Percentiles rank a stretch among this genome's conserved stretches.
These are phyloP conservation scores for Berkeleyomyces rouxiae DNA, from an alignment of 2,329 filamentous ascomycete species.

Conservation along the genomic window DNA sequence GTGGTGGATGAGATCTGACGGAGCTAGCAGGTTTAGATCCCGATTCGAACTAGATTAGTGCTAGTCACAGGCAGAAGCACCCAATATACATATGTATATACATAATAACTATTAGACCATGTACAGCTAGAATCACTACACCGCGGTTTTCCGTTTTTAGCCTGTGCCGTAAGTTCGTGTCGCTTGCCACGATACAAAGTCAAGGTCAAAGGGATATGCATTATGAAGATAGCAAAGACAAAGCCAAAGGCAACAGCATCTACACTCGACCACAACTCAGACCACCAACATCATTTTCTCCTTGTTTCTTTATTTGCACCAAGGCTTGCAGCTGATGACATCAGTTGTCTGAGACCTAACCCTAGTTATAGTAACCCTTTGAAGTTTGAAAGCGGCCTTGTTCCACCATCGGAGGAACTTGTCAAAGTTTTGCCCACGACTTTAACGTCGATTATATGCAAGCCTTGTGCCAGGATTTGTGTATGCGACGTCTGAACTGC, in stretches of 20 bases:
- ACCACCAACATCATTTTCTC: no score
- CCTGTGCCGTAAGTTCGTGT: neutral
- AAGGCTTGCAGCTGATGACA: no score
- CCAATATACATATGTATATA: no score
- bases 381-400: neutral
- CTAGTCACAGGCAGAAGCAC: no score
- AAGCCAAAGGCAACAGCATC: neutral
- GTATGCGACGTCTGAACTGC: neutral
- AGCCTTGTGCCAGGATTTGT: neutral
- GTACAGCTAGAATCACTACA: no score
- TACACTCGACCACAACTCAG: no score
- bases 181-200: neutral
- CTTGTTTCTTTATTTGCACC: no score
- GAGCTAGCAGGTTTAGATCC: neutral
- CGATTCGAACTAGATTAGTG: no score
- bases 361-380: neutral
- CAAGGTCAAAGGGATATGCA: no score
- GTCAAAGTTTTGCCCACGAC: neutral
- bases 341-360: neutral
- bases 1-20: conserved; percentile 28
- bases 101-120: no score
- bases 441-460: neutral
- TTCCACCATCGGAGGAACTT: neutral
- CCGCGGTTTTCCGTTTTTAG: neutral
- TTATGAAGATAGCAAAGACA: neutral